Evolutionary conservation across 495 filamentous ascomycete genomes (phyloP), one percentile per base, ranked within the genome.

Genomic region (Neurospora tetraspora): DNA sequence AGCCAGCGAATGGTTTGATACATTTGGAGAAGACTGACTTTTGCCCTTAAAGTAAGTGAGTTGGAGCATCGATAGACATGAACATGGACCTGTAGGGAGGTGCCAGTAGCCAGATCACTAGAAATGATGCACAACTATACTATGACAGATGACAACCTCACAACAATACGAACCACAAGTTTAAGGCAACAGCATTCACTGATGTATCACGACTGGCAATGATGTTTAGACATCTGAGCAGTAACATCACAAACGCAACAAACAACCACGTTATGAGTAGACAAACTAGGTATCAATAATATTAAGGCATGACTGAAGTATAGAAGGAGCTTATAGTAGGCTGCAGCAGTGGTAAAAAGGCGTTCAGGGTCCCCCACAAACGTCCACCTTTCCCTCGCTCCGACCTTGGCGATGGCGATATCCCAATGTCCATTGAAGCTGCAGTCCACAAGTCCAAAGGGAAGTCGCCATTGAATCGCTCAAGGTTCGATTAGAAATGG

Each of bases 1-100:
- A 88, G 86, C 86, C 86, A 10, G 82, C 85, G 16, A 85, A 87
- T 74, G 86, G 86, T 2, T 72, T 87, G 73, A 85, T 88, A 61
- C 84, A 86, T 74, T 74, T 87, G 20, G 86, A 87, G 76, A 87
- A 84, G 73, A 61, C 53, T 16, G 53, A 61, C 53, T 61, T 61
- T 34, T 31, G 27, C 53, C 27, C 53, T 61, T 34, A 4, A 61
- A 16, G 23, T 2, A 27, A 59, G 11, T 34, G 53, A 61, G 27
- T 61, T 18, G 12, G 27, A 61, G 53, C 27, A 34, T 31, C 23
- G 5, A 53, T 14, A 27, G 20, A 7, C 11, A 23, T 53, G 0
- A 53, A 53, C 10, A 78, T 80, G 72, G 81, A 82, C 2, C 20
- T 79, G 71, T 79, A 79, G 61, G 74, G 39, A 71, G 2, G 36